phyloP scores from a whole-genome alignment of 805 yeast species.

The Kodamaea fukazawae region DNA sequence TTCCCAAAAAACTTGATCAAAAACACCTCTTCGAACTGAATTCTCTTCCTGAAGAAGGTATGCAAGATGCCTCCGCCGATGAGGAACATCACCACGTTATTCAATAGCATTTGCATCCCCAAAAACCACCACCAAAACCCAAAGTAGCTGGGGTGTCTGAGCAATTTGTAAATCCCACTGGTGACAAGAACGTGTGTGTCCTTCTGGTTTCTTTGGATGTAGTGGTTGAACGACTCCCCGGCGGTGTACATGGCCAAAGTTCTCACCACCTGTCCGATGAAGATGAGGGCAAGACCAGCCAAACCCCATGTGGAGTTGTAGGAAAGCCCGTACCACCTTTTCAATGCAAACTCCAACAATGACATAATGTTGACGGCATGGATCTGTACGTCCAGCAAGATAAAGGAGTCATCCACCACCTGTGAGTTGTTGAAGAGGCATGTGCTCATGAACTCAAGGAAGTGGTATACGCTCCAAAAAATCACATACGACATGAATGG shows the following conservation, averaged over 20 bases:
- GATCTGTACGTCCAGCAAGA: constrained; percentile 22
- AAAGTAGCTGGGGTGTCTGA: constrained; percentile 87
- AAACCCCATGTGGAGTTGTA: constrained; percentile 15
- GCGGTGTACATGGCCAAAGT: constrained; percentile 86
- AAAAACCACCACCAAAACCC: constrained; percentile 95
- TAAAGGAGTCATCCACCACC: constrained; percentile 57
- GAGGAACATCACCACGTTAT: constrained; percentile 59
- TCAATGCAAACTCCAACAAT: constrained; percentile 13
- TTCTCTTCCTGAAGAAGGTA: constrained; percentile 67
- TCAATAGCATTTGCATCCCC: constrained; percentile 72
- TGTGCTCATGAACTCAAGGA: constrained; percentile 78
- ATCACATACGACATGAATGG: constrained; percentile 8
- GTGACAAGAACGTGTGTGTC: constrained; percentile 66
- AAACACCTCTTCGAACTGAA: constrained; percentile 65
- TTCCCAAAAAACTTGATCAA: constrained; percentile 69
- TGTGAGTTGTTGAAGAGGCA: constrained; percentile 67
- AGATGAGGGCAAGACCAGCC: constrained; percentile 48
- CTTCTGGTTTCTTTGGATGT: constrained; percentile 52
- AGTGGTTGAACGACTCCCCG: constrained; percentile 80
- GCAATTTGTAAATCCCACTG: constrained; percentile 60
- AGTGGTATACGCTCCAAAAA: constrained; percentile 57
- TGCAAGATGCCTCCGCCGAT: constrained; percentile 59
- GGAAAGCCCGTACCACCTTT: constrained; percentile 5
- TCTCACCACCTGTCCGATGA: constrained; percentile 66
- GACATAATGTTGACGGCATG: constrained; percentile 17